Base-by-base conservation (phyloP, 305 asterid species). In the Stenogyne calaminthoides region DNA sequence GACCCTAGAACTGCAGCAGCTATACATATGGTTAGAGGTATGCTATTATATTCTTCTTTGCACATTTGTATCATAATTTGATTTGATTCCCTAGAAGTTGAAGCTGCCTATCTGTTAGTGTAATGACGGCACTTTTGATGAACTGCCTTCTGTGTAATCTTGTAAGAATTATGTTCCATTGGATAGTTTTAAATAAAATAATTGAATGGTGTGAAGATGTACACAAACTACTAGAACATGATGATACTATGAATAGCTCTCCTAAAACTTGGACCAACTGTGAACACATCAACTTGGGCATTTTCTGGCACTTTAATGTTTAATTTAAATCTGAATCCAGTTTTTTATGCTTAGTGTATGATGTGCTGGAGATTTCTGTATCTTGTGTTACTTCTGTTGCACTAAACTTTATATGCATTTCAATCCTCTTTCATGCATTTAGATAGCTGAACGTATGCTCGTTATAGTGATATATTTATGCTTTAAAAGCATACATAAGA, bases 21-120 rank as follows among this genome's bases (percentile, higher is more conserved):
- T 76, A 81, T 85, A 68, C 97, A 91, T 82, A 87, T 79, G 59
- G 92, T 91, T 66, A 78, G 88, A 83, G 96, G 98, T 93, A 76
- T 71, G 75, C n/a, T 9, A 49, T 11, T 67, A 22, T 44, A 66
- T 27, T 67, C 39, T 68, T 64, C 16, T 76, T 22, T 40, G 27
- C 27, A n/a, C 42, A 25, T 67, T 8, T 19, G 44, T 55, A 51
- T 52, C 60, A 5, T 51, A 39, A 51, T 58, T 68, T 60, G 69
- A 44, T 69, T 39, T n/a, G 52, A 49, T 56, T 67, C 12, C 61
- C 19, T 1, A 37, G 57, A 62, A 49, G n/a, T 52, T 65, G 7
- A 22, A 51, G 67, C 64, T 40, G 71, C 79, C 27, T 64, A 27
- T 64, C 27, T 69, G 54, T 61, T 67, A 22, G 9, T 56, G 14